These are phyloP conservation scores for Cordyceps sp. DNA, from an alignment of 2,329 filamentous ascomycete species.

Conservation along the genomic window DNA sequence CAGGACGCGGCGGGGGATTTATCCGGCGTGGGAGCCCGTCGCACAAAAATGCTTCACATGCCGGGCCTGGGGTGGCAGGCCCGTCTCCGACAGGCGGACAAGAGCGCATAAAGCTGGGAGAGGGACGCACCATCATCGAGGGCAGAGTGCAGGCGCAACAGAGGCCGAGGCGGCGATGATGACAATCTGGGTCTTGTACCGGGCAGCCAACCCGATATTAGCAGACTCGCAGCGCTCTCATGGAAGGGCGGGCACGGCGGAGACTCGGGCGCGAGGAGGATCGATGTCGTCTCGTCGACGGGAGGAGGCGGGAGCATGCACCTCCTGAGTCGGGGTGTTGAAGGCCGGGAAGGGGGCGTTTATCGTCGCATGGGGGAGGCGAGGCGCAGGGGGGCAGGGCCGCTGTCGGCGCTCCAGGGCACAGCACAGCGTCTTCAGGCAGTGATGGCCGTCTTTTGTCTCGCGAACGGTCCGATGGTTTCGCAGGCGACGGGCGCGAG, in stretches of 20 bases:
- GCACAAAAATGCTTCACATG: no score
- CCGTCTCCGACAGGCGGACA: no score
- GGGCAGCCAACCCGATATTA: constrained; percentile 10
- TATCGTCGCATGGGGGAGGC: constrained; percentile 15
- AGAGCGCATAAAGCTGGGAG: background rate
- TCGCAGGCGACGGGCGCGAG: no score
- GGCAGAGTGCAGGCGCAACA: constrained; percentile 17
- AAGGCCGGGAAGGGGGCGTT: constrained; percentile 5
- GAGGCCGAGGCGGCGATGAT: constrained; percentile 17
- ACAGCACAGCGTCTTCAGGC: no score
- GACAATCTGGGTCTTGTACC: constrained; percentile 9
- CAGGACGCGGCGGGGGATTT: no score
- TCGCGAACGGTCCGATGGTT: no score
- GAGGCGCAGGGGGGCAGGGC: background rate
- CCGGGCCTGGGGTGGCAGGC: no score
- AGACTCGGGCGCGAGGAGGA: constrained; percentile 8
- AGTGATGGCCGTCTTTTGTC: background rate
- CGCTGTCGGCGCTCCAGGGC: constrained; percentile 1
- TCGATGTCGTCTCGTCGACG: constrained; percentile 7
- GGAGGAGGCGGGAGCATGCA: constrained; percentile 11
- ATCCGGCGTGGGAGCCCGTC: no score
- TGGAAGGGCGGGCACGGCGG: constrained; percentile 11
- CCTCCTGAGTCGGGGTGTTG: constrained; percentile 15
- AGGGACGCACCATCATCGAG: constrained; percentile 33
- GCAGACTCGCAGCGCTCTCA: constrained; percentile 11